Conservation (phyloP, 345 rosid genomes). For the Cardamine resedifolia region DNA sequence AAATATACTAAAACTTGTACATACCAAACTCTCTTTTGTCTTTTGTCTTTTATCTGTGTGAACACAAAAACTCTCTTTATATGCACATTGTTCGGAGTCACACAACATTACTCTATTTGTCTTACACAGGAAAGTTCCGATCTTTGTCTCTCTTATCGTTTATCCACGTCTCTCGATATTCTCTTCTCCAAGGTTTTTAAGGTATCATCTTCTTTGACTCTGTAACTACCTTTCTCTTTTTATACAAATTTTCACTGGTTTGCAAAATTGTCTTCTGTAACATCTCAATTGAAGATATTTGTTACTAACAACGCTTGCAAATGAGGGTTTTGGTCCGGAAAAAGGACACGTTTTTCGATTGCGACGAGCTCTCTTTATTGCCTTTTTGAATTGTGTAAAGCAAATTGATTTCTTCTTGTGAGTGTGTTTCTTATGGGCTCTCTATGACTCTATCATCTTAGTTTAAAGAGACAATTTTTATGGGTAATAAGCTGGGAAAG, state of each 20-base stretch:
- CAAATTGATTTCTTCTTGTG: neutral
- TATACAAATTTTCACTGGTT: neutral
- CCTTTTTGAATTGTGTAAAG: neutral
- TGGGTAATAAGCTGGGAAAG: slow-evolving; percentile 93
- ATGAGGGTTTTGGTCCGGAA: neutral
- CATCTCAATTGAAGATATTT: neutral
- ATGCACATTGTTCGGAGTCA: neutral
- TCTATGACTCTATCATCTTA: neutral
- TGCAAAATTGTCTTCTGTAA: neutral
- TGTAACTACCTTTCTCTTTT: neutral
- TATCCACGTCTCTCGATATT: neutral
- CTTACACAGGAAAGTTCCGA: slow-evolving; percentile 4
- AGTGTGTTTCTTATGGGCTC: neutral
- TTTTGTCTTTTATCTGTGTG: neutral
- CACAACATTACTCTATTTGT: slow-evolving; percentile 4
- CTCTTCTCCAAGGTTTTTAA: neutral
- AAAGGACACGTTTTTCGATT: neutral
- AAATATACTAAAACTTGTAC: neutral
- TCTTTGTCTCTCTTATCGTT: slow-evolving; percentile 16
- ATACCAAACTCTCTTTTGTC: neutral
- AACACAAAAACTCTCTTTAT: too few relatives aligned
- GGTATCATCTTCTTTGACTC: slow-evolving; percentile 6
- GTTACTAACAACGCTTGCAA: neutral
- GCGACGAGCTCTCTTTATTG: neutral
- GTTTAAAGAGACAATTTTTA: slow-evolving; percentile 19